Base-by-base conservation (phyloP, 176 grass and related monocot species). In the Aegilops sharonensis region DNA sequence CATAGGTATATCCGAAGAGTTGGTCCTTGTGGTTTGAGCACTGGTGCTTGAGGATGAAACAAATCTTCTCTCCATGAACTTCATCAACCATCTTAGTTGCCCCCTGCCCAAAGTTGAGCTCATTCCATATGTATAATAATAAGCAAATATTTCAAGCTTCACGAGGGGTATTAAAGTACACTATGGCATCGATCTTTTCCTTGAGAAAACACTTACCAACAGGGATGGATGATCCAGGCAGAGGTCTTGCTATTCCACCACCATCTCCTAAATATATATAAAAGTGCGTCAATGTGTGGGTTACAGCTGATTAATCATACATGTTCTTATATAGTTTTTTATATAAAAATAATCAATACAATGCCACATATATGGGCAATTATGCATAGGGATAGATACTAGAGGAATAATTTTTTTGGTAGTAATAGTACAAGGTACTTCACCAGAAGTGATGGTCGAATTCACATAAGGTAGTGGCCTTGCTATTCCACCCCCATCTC, bases 71-170 rank as follows among this genome's bases (percentile, higher is more conserved):
- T 21, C 7, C 40, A 5, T 1, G 39, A 39, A 39, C 29, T 57
- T 84, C 87, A 43, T 30, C 73, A 56, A 64, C 81, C 75, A 84
- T 54, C 30, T 88, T 21, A 21, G 2, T 84, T 12, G 42, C 36
- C 52, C 0, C 9, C 75, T 84, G 75, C 23, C 57, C 68, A 66
- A 47, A 11, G 66, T 1, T 40, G 69, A 72, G 23, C 21, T 13
- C 5, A 72, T 13, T 72, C 5, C 69, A 2, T 43, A 24, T 43
- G 36, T 14, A 43, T 40, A 11, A 42, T 45, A 45, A 45, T 3
- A 45, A 45, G 10, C 11, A 42, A 42, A 3, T 39, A 39, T 39
- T 39, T 39, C 37, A 39, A 39, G 8, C 37, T 39, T 39, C 37
- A 39, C 8, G 8, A 9, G 40, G 40, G 40, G 40, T 1, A 43